phyloP scores from a whole-genome alignment of 1,139 yeast genomes.

The Scheffersomyces quercinus region DNA sequence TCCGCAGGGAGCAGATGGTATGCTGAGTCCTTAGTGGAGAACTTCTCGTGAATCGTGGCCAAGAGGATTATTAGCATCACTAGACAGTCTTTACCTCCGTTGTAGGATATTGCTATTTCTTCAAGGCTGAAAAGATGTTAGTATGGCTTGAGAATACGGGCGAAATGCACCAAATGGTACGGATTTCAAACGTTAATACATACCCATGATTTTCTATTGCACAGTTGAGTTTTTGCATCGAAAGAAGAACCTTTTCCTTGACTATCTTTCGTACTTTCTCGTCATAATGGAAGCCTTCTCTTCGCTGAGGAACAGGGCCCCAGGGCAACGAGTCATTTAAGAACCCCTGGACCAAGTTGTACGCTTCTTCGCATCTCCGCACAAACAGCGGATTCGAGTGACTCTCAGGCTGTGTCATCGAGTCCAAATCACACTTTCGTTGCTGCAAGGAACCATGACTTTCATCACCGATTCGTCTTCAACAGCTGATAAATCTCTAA shows the following conservation, averaged over 20 bases:
- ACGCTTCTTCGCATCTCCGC: slow-evolving; percentile 34
- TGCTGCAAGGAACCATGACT: too few species aligned
- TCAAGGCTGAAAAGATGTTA: slow-evolving; percentile 26
- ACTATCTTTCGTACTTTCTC: slow-evolving; percentile 26
- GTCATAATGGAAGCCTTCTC: slow-evolving; percentile 21
- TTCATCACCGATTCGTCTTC: too few species aligned
- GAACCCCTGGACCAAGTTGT: slow-evolving; percentile 32
- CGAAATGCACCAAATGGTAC: too few species aligned
- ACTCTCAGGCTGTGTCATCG: slow-evolving; percentile 4
- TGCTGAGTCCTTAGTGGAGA: slow-evolving; percentile 7
- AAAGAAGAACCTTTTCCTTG: slow-evolving; percentile 29
- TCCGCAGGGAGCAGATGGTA: slow-evolving; percentile 23
- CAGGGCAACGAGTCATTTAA: slow-evolving; percentile 31
- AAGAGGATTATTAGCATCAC: slow-evolving; percentile 73
- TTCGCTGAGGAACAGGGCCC: slow-evolving; percentile 23
- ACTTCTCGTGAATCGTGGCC: slow-evolving; percentile 52
- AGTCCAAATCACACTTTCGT: too few species aligned
- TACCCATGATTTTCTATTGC: slow-evolving; percentile 38
- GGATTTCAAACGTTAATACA: slow-evolving; percentile 10
- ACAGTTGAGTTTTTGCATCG: slow-evolving; percentile 30
- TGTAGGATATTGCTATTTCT: slow-evolving; percentile 74
- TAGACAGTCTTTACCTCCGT: slow-evolving; percentile 90
- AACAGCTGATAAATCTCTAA: too few species aligned
- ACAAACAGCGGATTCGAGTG: slow-evolving; percentile 9
- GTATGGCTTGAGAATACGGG: too few species aligned